A percentile compares a stretch with the other conserved stretches of the same genome.
Conservation (phyloP, 202 grass and related monocot species). For the Panicum virgatum region DNA sequence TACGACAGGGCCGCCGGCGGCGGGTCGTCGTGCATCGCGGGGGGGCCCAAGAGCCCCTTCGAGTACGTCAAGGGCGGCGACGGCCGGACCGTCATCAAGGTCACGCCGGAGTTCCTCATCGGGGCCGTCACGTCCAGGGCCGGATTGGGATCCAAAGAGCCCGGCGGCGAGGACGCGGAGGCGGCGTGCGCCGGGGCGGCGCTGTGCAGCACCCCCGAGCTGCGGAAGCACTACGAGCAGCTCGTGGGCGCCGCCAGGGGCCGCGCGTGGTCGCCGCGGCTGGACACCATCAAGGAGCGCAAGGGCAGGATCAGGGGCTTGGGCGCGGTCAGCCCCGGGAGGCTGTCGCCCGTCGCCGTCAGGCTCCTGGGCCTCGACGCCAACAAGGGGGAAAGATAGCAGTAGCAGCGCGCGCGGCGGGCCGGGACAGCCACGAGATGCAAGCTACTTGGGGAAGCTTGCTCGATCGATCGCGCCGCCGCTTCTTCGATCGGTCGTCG, state of each 20-base stretch:
- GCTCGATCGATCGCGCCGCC: neutral
- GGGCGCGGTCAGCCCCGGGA: conserved; percentile 37
- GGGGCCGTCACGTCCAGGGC: conserved; percentile 27
- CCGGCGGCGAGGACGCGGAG: neutral
- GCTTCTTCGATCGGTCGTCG: too few species aligned
- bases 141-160: too few species aligned
- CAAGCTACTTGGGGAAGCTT: too few species aligned
- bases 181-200: conserved; percentile 15
- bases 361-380: conserved; percentile 42
- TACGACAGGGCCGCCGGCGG: conserved; percentile 8
- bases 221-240: conserved; percentile 95
- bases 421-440: too few species aligned
- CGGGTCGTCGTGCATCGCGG: conserved; percentile 11
- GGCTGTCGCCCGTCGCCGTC: conserved; percentile 58
- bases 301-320: conserved; percentile 25
- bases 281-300: conserved; percentile 77
- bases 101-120: conserved; percentile 73
- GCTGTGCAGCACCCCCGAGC: conserved; percentile 93
- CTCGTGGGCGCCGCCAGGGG: conserved; percentile 52
- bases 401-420: neutral
- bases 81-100: conserved; percentile 67
- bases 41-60: conserved; percentile 55
- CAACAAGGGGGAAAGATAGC: conserved; percentile 40
- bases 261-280: conserved; percentile 66
- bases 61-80: conserved; percentile 66